A percentile compares a stretch with the other conserved stretches of the same genome.
phyloP scores from a whole-genome alignment of 2,329 filamentous ascomycete genomes.

The Scedosporium dehoogii region DNA sequence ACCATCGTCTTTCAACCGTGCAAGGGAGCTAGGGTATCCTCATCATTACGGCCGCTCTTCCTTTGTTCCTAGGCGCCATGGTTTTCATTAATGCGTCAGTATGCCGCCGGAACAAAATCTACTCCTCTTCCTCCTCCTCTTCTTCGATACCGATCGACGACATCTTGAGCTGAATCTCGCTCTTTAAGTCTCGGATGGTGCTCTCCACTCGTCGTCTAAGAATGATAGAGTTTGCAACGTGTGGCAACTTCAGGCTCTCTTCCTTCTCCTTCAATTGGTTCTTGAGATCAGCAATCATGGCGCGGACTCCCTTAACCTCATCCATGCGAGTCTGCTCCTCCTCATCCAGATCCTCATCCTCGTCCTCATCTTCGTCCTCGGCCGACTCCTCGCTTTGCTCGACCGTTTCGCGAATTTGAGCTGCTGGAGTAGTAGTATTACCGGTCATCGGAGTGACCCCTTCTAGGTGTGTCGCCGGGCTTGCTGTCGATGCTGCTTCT shows the following conservation, averaged over 20 bases:
- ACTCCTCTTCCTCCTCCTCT: conserved; percentile 10
- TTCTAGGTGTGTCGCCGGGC: conserved; percentile 31
- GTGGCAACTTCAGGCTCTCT: conserved; percentile 19
- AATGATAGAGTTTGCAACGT: conserved; percentile 32
- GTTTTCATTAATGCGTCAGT: too few relatives aligned
- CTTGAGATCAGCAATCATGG: conserved; percentile 43
- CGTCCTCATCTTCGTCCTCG: conserved; percentile 39
- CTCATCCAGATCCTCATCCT: conserved; percentile 43
- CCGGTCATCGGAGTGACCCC: conserved; percentile 33
- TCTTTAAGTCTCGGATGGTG: conserved; percentile 37
- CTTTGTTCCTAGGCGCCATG: too few relatives aligned
- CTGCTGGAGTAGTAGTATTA: conserved; percentile 33
- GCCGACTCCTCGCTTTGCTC: conserved; percentile 36
- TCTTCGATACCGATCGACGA: conserved; percentile 26
- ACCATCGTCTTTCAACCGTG: too few relatives aligned
- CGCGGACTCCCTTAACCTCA: conserved; percentile 43
- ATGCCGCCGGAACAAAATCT: background rate
- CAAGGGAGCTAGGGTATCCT: too few relatives aligned
- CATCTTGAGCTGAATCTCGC: conserved; percentile 34
- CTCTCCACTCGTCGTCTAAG: conserved; percentile 38
- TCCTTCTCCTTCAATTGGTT: conserved; percentile 37
- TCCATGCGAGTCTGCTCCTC: conserved; percentile 39
- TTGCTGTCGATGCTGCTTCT: conserved; percentile 29
- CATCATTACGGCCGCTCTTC: too few relatives aligned
- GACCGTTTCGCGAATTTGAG: conserved; percentile 31